Base-by-base conservation (phyloP, 1,284 basidiomycete species). In the Puccinia horiana region DNA sequence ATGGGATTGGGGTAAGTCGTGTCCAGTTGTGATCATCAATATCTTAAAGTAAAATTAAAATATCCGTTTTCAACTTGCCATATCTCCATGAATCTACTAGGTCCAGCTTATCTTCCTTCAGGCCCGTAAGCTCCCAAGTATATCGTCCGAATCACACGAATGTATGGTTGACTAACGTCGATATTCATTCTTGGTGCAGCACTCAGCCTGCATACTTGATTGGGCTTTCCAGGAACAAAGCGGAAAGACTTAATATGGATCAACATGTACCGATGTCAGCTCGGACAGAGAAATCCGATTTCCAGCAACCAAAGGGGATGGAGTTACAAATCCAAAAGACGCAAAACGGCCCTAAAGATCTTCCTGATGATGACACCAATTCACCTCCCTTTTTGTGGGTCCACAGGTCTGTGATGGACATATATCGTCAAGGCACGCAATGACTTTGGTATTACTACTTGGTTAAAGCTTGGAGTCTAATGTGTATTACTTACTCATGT, bases 1-100 rank as follows among this genome's bases (percentile, higher is more conserved):
- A n/a, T 86, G 85, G 85, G 85, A 86, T 72, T 86, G 85, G 85
- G 85, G 85, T 80, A 42, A 29, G 78, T 73, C n/a, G 49, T 16
- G 40, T 12, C n/a, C n/a, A n/a, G n/a, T n/a, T n/a, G n/a, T n/a
- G n/a, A n/a, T n/a, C n/a, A 37, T 26, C 37, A 18, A n/a, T 35
- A 20, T 40, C n/a, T 44, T 72, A 6, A 29, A 16, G 2, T 23
- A 12, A 5, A n/a, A n/a, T 26, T n/a, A 6, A 44, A n/a, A 20
- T n/a, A 61, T 58, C 52, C 23, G n/a, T 20, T 3, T 29, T 37
- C 12, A 5, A 23, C 23, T 61, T 40, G 26, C 70, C 49, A 29
- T 40, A 42, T 20, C 40, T 56, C 42, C 32, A 14, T 58, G 8
- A 8, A 16, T 73, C 47, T 26, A 11, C 29, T 42, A 81, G 79